Percentiles rank a stretch among this genome's conserved stretches.
These are phyloP conservation scores for Curvularia sp. DNA, from an alignment of 2,329 filamentous ascomycete genomes.

Conservation along the genomic window DNA sequence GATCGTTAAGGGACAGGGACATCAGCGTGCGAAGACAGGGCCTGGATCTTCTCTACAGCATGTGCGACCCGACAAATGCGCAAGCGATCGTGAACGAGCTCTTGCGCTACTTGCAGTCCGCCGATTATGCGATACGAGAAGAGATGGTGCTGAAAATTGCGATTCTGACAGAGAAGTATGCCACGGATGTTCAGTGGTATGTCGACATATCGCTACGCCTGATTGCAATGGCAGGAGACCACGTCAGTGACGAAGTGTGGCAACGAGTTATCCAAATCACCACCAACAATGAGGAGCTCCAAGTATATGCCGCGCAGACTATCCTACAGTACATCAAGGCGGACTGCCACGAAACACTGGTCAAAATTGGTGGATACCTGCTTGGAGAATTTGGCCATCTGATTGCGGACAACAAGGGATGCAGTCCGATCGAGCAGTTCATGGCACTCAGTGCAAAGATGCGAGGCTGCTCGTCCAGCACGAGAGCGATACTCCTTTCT, in stretches of 20 bases:
- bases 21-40: constrained; percentile 97
- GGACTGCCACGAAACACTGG: constrained; percentile 93
- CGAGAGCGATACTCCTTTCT: constrained; percentile 90
- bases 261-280: constrained; percentile 98
- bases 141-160: constrained; percentile 99
- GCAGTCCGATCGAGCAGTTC: constrained; percentile 97
- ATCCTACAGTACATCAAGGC: constrained; percentile 93
- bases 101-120: constrained; percentile 91
- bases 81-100: constrained; percentile 92
- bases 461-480: constrained; percentile 84
- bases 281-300: constrained; percentile 97
- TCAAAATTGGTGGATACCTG: constrained; percentile 97
- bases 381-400: constrained; percentile 96
- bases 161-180: constrained; percentile 97
- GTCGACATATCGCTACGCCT: constrained; percentile 95
- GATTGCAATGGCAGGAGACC: constrained; percentile 95
- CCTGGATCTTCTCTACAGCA: constrained; percentile 96
- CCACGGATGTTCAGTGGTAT: constrained; percentile 98
- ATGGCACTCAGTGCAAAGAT: constrained; percentile 91
- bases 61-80: constrained; percentile 97
- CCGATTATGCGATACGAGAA: constrained; percentile 96
- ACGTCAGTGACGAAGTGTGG: constrained; percentile 99
- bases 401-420: constrained; percentile 88
- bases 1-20: constrained; percentile 91
- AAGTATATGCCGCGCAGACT: constrained; percentile 94